A percentile compares a stretch with the other conserved stretches of the same genome.
phyloP scores from a whole-genome alignment of 169 alveolate genomes.

The Eimeria falciformis region DNA sequence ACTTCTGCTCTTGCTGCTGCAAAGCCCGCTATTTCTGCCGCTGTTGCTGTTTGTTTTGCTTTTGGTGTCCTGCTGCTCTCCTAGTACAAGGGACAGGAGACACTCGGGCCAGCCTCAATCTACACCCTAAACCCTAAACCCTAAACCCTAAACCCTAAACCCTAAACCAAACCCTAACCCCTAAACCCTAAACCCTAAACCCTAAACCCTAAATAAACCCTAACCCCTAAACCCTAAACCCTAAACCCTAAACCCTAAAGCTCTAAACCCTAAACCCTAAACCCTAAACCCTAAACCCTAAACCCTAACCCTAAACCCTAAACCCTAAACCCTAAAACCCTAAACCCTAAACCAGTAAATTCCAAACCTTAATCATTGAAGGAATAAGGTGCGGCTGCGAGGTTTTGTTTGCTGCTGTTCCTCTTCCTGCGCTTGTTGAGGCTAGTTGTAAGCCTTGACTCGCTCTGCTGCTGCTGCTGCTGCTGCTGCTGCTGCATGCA shows the following conservation, averaged over 20 bases:
- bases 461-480: constrained; percentile 35
- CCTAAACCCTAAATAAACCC: no score
- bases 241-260: no score
- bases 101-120: no score
- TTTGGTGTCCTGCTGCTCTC: not conserved
- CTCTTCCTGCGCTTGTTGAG: not conserved
- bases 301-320: not conserved
- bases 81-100: no score
- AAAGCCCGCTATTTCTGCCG: not conserved
- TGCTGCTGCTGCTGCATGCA: constrained; percentile 59
- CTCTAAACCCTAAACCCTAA: constrained; percentile 4
- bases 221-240: constrained; percentile 20
- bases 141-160: no score
- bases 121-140: no score
- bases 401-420: not conserved
- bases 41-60: not conserved
- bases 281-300: not conserved
- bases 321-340: no score
- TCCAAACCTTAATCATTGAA: no score
- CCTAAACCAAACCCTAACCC: no score
- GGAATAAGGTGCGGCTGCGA: no score
- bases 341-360: no score
- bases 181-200: no score
- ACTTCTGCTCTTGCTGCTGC: constrained; percentile 40
- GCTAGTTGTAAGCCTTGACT: not conserved